phyloP scores from a whole-genome alignment of 2,329 filamentous ascomycete species.

The Penicillium verrucosum region DNA sequence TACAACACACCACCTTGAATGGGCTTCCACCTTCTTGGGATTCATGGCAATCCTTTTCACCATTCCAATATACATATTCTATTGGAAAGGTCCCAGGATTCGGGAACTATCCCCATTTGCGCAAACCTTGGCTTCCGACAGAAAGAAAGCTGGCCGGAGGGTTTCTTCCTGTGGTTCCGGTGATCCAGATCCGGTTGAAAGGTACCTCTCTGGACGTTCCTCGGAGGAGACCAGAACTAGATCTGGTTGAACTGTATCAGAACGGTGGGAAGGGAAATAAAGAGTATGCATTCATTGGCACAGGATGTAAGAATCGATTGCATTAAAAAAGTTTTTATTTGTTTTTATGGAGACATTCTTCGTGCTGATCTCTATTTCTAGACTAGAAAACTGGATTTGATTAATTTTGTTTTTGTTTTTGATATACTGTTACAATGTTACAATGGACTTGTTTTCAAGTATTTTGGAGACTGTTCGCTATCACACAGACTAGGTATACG shows the following conservation, averaged over 20 bases:
- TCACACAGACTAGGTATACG: background rate
- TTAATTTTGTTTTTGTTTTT: background rate
- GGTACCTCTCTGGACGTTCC: constrained; percentile 19
- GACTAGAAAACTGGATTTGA: background rate
- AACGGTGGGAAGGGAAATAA: background rate
- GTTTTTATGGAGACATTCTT: background rate
- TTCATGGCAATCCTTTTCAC: constrained; percentile 60
- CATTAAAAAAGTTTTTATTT: background rate
- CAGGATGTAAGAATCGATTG: background rate
- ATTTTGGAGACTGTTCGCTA: too few species aligned
- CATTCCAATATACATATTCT: constrained; percentile 62
- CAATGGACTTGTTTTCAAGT: background rate
- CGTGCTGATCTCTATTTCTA: background rate
- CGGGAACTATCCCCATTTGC: constrained; percentile 62
- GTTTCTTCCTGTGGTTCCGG: constrained; percentile 28
- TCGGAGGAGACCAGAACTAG: background rate
- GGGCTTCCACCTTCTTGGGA: constrained; percentile 60
- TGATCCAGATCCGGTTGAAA: constrained; percentile 24
- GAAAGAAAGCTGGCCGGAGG: constrained; percentile 28
- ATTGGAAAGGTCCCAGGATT: constrained; percentile 59
- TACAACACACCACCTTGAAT: constrained; percentile 50
- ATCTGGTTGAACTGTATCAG: background rate
- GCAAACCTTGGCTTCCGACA: constrained; percentile 53
- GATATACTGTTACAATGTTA: background rate
- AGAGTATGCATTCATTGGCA: background rate